Percentiles rank a stretch among this genome's conserved stretches.
These are phyloP conservation scores for Sporothrix pallida DNA, from an alignment of 2,329 filamentous ascomycete genomes.

Conservation along the genomic window DNA sequence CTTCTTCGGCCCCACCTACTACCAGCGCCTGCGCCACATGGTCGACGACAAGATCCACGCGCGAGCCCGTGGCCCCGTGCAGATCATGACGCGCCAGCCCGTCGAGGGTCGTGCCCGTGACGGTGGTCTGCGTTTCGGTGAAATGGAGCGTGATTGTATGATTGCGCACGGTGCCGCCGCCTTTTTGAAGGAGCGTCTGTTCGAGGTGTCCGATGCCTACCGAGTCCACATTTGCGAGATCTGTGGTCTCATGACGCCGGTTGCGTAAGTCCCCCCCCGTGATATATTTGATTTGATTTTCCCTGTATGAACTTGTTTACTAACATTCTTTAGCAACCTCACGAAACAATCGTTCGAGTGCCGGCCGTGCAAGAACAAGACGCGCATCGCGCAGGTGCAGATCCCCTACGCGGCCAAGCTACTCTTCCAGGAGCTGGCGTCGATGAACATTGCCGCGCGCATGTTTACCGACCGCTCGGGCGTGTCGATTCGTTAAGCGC, in stretches of 20 bases:
- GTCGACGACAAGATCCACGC: slow-evolving; percentile 99
- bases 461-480: slow-evolving; percentile 92
- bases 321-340: slow-evolving; percentile 68
- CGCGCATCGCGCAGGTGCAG: slow-evolving; percentile 95
- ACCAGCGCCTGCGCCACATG: slow-evolving; percentile 98
- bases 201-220: slow-evolving; percentile 98
- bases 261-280: slow-evolving; percentile 75
- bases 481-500: slow-evolving; percentile 67
- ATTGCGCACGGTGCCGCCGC: slow-evolving; percentile 98
- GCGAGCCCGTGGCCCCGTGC: slow-evolving; percentile 92
- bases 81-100: slow-evolving; percentile 95
- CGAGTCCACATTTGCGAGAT: slow-evolving; percentile 98
- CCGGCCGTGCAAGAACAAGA: slow-evolving; percentile 98
- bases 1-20: slow-evolving; percentile 97
- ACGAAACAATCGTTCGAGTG: slow-evolving; percentile 97
- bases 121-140: slow-evolving; percentile 97
- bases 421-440: slow-evolving; percentile 95
- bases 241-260: slow-evolving; percentile 97
- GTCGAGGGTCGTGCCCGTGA: slow-evolving; percentile 98
- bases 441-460: slow-evolving; percentile 97
- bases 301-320: too few species aligned
- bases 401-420: slow-evolving; percentile 98
- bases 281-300: too few species aligned
- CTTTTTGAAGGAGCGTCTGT: slow-evolving; percentile 95
- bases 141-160: slow-evolving; percentile 99